These are phyloP conservation scores for Chrysosporium queenslandicum DNA, from an alignment of 2,329 filamentous ascomycete species.

Conservation along the genomic window DNA sequence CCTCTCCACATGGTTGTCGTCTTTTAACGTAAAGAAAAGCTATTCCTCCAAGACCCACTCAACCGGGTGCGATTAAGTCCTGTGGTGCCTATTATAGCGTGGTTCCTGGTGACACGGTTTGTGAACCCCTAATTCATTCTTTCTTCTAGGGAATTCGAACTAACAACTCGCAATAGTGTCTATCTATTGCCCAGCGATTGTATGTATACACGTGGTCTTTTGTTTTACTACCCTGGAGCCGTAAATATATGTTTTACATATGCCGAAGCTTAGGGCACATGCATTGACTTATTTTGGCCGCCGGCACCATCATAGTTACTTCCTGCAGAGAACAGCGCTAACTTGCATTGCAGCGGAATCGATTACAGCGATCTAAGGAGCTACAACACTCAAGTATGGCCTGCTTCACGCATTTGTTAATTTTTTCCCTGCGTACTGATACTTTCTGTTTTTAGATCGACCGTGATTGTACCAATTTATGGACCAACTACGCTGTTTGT, in stretches of 20 bases:
- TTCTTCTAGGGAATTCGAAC: neutral
- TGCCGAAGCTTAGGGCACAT: too few species aligned
- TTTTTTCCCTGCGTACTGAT: neutral
- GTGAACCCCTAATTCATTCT: neutral
- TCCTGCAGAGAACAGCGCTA: neutral
- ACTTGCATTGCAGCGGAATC: conserved; percentile 8
- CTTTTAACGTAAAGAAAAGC: conserved; percentile 5
- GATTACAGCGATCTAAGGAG: conserved; percentile 9
- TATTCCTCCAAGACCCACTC: conserved; percentile 13
- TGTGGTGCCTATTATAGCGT: conserved; percentile 17
- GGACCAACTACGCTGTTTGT: conserved; percentile 17
- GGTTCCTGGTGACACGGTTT: conserved; percentile 16
- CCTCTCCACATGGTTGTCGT: too few species aligned
- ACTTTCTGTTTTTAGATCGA: conserved; percentile 10
- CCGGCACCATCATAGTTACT: too few species aligned
- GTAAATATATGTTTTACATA: neutral
- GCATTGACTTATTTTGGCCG: neutral
- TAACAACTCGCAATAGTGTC: conserved; percentile 15
- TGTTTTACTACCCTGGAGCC: neutral
- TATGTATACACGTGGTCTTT: conserved; percentile 7
- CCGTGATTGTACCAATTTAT: conserved; percentile 15
- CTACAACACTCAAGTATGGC: conserved; percentile 15
- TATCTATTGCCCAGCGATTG: conserved; percentile 13
- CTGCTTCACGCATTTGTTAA: neutral
- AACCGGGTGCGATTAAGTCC: conserved; percentile 14